Base-by-base conservation (phyloP, 768 basidiomycete species). In the Rhodosporidiobolus odoratus region DNA sequence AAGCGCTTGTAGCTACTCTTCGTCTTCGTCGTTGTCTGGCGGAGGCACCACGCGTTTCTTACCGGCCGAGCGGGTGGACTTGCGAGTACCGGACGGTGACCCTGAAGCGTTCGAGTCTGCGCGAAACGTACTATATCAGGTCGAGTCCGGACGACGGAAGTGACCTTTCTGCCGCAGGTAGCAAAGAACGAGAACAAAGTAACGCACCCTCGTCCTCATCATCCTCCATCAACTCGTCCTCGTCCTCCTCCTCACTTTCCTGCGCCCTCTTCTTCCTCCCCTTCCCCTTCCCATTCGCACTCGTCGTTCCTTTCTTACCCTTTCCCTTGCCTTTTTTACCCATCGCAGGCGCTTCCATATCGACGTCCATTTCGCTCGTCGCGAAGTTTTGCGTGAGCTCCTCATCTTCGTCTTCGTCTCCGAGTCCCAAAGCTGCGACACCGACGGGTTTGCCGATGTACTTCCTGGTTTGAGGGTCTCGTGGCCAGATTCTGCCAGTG, bases 381-480 rank as follows among this genome's bases (percentile, higher is more conserved):
- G 35, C 43, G 9, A 32, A 8, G 27, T 53, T 21, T 15, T 45
- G n/a, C 35, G 58, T 43, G 40, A 35, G 21, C 34, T 27, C 45
- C 47, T n/a, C 34, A 9, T 64, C 60, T 35, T 47, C n/a, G 59
- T 45, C 13, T 58, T 59, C 5, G 27, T 27, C 34, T 34, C 27
- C 38, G 21, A 34, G 6, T 47, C 70, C 3, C 34, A 69, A 30
- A 3, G 57, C 58, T 35, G 66, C 90, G 90, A 93, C 58, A 84
- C 83, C 47, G 73, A 78, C 5, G 71, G 77, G 79, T 88, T 91
- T 12, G 82, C 74, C 9, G 89, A 85, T 71, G 90, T 91, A 21
- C 77, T 79, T 32, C 72, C 41, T 40, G 7, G 64, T 52, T 3
- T 15, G 5, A 3, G 64, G 7, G 32, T 59, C 57, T 19, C 53